Evolutionary conservation across 768 basidiomycete genomes (phyloP).

Genomic region (Pleurotus djamor): DNA sequence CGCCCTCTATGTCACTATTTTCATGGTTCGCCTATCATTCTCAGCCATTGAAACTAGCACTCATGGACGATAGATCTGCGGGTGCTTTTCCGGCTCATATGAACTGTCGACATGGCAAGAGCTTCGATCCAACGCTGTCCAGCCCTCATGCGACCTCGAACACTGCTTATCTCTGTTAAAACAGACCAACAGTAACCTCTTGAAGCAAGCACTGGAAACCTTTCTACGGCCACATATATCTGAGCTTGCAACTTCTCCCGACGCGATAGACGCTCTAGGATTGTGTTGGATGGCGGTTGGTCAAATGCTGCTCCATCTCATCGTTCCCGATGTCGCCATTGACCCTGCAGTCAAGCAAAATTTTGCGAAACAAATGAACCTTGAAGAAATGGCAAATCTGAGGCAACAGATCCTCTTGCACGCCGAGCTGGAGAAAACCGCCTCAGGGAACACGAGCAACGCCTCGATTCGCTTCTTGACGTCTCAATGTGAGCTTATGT

Average conservation of each 20-base stretch:
- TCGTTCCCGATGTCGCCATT: conserved; percentile 80
- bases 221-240: conserved; percentile 25
- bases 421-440: conserved; percentile 46
- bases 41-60: neutral
- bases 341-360: conserved; percentile 78
- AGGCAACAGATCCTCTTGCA: conserved; percentile 53
- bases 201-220: conserved; percentile 25
- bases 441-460: conserved; percentile 56
- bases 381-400: conserved; percentile 36
- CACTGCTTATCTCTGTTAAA: conserved; percentile 27
- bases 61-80: conserved; percentile 29
- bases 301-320: conserved; percentile 61
- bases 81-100: conserved; percentile 41
- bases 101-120: conserved; percentile 20
- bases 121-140: conserved; percentile 11
- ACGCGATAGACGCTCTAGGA: conserved; percentile 19
- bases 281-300: conserved; percentile 60
- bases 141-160: conserved; percentile 11
- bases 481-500: conserved; percentile 23
- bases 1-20: conserved; percentile 36
- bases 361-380: conserved; percentile 40
- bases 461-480: conserved; percentile 45
- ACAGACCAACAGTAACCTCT: conserved; percentile 25
- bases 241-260: neutral
- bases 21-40: conserved; percentile 26